Percentiles rank a stretch among this genome's conserved stretches.
Evolutionary conservation across 1,284 basidiomycete species (phyloP).

Genomic region (Heimioporus punctisporus): DNA sequence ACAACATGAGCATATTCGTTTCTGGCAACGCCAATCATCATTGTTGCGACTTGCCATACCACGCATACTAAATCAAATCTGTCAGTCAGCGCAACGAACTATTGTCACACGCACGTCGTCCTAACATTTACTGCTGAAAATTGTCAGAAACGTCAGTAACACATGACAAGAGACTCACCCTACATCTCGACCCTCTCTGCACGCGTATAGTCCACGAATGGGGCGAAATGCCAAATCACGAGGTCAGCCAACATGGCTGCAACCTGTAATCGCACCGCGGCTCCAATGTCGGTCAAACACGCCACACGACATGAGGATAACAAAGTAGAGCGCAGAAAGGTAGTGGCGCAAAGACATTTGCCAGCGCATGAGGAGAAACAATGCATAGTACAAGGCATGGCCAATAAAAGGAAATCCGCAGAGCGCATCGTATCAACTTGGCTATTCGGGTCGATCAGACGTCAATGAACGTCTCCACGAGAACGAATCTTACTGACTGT

Average conservation of each 20-base stretch:
- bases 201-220: conserved; percentile 85
- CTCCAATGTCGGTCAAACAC: no score
- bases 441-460: conserved; percentile 71
- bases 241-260: conserved; percentile 76
- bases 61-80: no score
- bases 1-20: conserved; percentile 42
- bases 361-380: conserved; percentile 95
- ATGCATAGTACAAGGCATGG: conserved; percentile 96
- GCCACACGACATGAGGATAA: no score
- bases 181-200: conserved; percentile 87
- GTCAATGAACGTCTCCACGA: not conserved
- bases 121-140: conserved; percentile 46
- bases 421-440: no score
- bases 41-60: conserved; percentile 26
- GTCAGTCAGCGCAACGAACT: no score
- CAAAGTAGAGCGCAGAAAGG: conserved; percentile 95
- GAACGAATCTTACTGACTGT: conserved; percentile 57
- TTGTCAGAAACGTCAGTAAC: no score
- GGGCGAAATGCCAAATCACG: conserved; percentile 78
- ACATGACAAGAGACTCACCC: conserved; percentile 56
- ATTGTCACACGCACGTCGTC: no score
- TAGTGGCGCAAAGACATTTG: conserved; percentile 98
- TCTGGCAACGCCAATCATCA: conserved; percentile 36
- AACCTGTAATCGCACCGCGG: no score
- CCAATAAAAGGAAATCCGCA: conserved; percentile 94